These are phyloP conservation scores for Suhomyces sp. DNA, from an alignment of 805 yeast species.

Conservation along the genomic window DNA sequence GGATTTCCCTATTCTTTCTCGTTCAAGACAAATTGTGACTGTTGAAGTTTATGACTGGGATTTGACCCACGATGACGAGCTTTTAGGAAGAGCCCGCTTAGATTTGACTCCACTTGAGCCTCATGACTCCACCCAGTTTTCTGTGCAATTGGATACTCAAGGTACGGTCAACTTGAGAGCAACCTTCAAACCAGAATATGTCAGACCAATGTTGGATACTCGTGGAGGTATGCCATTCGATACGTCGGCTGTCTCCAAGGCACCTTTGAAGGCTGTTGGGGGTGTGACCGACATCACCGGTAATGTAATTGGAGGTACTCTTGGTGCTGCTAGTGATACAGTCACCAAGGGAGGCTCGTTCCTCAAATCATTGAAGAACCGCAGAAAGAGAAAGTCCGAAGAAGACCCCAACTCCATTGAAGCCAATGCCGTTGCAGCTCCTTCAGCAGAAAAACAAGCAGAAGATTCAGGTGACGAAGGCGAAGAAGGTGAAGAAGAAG, in stretches of 20 bases:
- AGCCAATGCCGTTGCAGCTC: constrained; percentile 5
- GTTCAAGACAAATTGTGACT: constrained; percentile 50
- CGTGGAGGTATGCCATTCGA: constrained; percentile 40
- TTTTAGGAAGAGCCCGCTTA: constrained; percentile 51
- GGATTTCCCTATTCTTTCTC: constrained; percentile 59
- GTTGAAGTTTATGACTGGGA: constrained; percentile 74
- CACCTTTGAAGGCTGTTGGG: constrained; percentile 15
- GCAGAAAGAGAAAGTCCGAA: constrained; percentile 15
- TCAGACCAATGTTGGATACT: constrained; percentile 56
- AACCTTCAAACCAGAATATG: constrained; percentile 60
- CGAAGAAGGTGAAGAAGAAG: constrained; percentile 8
- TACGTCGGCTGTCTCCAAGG: constrained; percentile 29
- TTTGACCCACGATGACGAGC: constrained; percentile 64
- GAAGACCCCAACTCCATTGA: constrained; percentile 3
- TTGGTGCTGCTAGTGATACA: constrained; percentile 47
- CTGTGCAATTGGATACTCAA: constrained; percentile 56
- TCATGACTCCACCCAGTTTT: constrained; percentile 42
- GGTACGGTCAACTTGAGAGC: constrained; percentile 58
- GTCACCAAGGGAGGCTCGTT: constrained; percentile 46
- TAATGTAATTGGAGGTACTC: constrained; percentile 46
- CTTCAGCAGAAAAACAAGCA: constrained; percentile 10
- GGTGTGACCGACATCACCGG: constrained; percentile 36
- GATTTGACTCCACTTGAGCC: constrained; percentile 53
- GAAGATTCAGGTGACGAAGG: constrained; percentile 12
- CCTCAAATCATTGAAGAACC: constrained; percentile 27